Base-by-base conservation (phyloP, 2,329 filamentous ascomycete species). In the Pseudogymnoascus destructans region DNA sequence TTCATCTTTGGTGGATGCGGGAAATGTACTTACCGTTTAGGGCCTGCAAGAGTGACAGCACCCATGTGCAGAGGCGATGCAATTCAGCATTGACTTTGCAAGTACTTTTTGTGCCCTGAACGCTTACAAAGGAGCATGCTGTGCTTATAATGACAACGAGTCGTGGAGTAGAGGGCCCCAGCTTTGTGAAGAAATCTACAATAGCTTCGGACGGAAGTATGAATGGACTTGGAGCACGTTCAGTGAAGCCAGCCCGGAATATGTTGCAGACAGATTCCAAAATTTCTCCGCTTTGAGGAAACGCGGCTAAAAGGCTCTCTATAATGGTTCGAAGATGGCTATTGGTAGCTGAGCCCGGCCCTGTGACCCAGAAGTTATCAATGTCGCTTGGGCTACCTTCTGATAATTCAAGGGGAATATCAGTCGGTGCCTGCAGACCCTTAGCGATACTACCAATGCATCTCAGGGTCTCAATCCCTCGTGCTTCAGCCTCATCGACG, bases 211-310 rank as follows among this genome's bases (percentile, higher is more conserved):
- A 76, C 2, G 84, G 78, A 61, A 95, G 81, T 7, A 91, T 87
- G 64, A 93, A 92, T 0, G 87, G 86, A 0, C 88, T 88, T 2
- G 85, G 80, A 23, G 82, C 79, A 0, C 77, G 79, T 69, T 95
- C 89, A 0, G 84, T 84, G 66, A 91, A 91, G 0, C 89, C 89
- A 17, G 82, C 79, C 38, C 84, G 81, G 55, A 92, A 76, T 54
- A 91, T 80, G 59, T 77, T 77, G 70, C 88, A 93, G 32, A 85
- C 81, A 3, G 81, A 77, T 65, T 91, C 87, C 19, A 86, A 77
- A 9, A 89, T 78, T 63, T 91, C 88, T 19, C 81, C 78, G 59
- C 79, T 82, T 1, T 70, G 72, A 3, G 74, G 77, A 49, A 89
- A 84, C 0, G 79, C 68, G 57, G 75, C 70, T n/a, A 75, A 72